Base-by-base conservation (phyloP, 495 filamentous ascomycete species). In the Aspergillus affinis region DNA sequence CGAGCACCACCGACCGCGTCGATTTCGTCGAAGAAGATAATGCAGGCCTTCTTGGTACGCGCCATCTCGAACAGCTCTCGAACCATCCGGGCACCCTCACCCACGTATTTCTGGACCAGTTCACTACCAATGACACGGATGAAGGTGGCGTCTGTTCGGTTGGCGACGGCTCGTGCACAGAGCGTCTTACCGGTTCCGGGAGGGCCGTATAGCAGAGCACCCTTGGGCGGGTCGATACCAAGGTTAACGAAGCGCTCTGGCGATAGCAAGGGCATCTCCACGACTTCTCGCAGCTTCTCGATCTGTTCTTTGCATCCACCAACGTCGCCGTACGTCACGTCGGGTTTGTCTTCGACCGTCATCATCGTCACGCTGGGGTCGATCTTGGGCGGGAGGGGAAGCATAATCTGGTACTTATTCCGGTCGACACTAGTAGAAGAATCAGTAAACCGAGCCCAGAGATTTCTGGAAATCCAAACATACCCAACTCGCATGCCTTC, bases 11-110 rank as follows among this genome's bases (percentile, higher is more conserved):
- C 94, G 60, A 98, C 89, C 30, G 94, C 94, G 75, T 98, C 94
- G 65, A 98, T 94, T 78, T 98, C 94, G 79, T 98, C 94, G 74
- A 98, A 98, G 88, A 98, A 98, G 77, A 98, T 98, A 71, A 98
- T 98, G 76, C 94, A 98, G 17, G 94, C 94, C 76, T 98, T 98
- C 86, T 98, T 98, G 48, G 94, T 98, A 53, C 94, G 90, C 18
- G 95, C 94, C 94, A 98, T 98, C 77, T 98, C 94, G 77, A 98
- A 98, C 3, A 98, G 83, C 78, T 98, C 94, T 63, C 94, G 88
- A 15, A 98, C 94, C 94, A 98, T 98, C 58, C 94, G 83, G 4
- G 94, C 94, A 69, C 94, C 94, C 72, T 98, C 94, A 67, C 94
- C 94, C 18, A 98, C 94, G 70, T 98, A 98, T 76, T 98, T 98